A percentile compares a stretch with the other conserved stretches of the same genome.
phyloP scores from a whole-genome alignment of 345 rosid species.

The Chamaenerion angustifolium region DNA sequence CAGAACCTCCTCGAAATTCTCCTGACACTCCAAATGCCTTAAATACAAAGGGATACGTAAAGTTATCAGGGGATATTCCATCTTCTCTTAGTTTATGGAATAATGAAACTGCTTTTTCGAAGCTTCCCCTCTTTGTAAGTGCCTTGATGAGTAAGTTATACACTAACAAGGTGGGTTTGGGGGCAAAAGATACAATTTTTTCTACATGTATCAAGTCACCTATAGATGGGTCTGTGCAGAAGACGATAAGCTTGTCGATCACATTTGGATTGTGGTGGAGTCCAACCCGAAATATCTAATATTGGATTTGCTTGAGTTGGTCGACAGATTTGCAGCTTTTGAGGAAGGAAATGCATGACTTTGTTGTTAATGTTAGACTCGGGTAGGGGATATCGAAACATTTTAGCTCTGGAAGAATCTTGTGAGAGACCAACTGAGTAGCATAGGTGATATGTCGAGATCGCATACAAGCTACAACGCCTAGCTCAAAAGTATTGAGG shows the following conservation, averaged over 20 bases:
- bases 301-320: constrained; percentile 35
- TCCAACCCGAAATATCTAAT: constrained; percentile 25
- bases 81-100: constrained; percentile 32
- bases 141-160: constrained; percentile 56
- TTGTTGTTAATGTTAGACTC: neutral
- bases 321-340: constrained; percentile 22
- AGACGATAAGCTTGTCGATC: constrained; percentile 31
- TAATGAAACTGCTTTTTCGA: constrained; percentile 25
- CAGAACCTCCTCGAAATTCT: constrained; percentile 22
- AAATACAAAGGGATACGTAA: constrained; percentile 55
- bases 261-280: constrained; percentile 21
- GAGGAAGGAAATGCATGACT: constrained; percentile 20
- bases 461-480: too few relatives aligned
- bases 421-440: too few relatives aligned
- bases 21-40: constrained; percentile 18
- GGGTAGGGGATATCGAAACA: too few relatives aligned
- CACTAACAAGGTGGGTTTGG: constrained; percentile 23
- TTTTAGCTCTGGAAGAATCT: too few relatives aligned
- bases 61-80: constrained; percentile 59
- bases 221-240: constrained; percentile 18
- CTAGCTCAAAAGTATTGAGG: too few relatives aligned
- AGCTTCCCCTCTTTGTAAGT: constrained; percentile 23
- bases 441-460: too few relatives aligned
- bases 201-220: constrained; percentile 25
- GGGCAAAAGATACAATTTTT: constrained; percentile 15